Conservation (phyloP, 768 basidiomycete species). For the Chiua virens region DNA sequence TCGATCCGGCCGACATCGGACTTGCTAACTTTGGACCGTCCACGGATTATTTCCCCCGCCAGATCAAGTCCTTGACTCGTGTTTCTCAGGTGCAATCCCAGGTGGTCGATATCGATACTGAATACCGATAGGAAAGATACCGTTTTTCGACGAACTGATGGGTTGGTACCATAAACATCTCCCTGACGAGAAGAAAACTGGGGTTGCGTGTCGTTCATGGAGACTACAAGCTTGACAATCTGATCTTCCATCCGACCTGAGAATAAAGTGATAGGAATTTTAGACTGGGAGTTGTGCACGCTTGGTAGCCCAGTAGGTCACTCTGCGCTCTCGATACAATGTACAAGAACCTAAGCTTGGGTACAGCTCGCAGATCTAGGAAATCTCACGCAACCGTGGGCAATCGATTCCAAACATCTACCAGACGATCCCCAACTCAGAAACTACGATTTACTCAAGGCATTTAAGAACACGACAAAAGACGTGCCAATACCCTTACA, state of each 20-base stretch:
- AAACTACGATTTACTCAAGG: slow-evolving; percentile 37
- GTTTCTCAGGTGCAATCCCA: slow-evolving; percentile 80
- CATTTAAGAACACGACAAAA: slow-evolving; percentile 61
- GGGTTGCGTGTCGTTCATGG: slow-evolving; percentile 92
- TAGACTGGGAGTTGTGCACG: slow-evolving; percentile 98
- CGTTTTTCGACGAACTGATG: slow-evolving; percentile 68
- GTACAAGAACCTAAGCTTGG: not conserved
- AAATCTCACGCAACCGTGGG: slow-evolving; percentile 88
- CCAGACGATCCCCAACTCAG: slow-evolving; percentile 23
- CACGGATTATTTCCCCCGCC: slow-evolving; percentile 87
- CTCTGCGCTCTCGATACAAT: not conserved
- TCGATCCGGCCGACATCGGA: slow-evolving; percentile 65
- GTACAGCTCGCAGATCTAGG: slow-evolving; percentile 80
- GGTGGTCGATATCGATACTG: slow-evolving; percentile 64
- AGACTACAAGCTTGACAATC: slow-evolving; percentile 97
- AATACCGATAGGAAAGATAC: slow-evolving; percentile 66
- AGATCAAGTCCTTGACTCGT: slow-evolving; percentile 84
- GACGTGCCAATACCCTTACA: slow-evolving; percentile 65
- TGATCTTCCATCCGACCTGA: slow-evolving; percentile 93
- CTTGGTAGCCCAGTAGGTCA: slow-evolving; percentile 80
- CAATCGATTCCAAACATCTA: slow-evolving; percentile 46
- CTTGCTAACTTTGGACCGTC: slow-evolving; percentile 70
- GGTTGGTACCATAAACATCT: slow-evolving; percentile 74
- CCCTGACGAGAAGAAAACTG: slow-evolving; percentile 72
- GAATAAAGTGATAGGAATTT: slow-evolving; percentile 88